Evolutionary conservation across 306 rosid species (phyloP).

Genomic region (Pachyrhizus erosus): DNA sequence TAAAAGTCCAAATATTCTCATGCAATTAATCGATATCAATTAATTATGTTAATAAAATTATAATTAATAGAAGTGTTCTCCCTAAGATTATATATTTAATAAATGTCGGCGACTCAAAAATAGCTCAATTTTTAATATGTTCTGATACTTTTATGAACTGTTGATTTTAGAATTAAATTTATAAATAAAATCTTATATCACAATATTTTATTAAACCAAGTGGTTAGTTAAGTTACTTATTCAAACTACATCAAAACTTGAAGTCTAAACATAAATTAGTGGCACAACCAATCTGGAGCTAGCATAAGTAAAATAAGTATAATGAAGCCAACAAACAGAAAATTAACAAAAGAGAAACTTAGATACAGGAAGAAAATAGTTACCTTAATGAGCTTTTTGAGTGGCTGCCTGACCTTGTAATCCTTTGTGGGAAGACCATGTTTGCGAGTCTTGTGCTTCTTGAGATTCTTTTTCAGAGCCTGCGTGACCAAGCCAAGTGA

Average conservation of each 20-base stretch:
- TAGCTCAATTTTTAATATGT: background rate
- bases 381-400: slow-evolving; percentile 72
- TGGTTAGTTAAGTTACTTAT: background rate
- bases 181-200: background rate
- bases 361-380: background rate
- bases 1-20: too few relatives aligned
- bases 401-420: slow-evolving; percentile 55
- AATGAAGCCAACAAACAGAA: background rate
- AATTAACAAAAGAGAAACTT: background rate
- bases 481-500: slow-evolving; percentile 70
- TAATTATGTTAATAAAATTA: background rate
- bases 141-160: background rate
- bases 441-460: slow-evolving; percentile 42
- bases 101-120: background rate
- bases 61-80: background rate
- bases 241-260: background rate
- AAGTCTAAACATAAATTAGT: background rate
- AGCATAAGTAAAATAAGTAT: background rate
- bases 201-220: background rate
- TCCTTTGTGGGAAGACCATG: slow-evolving; percentile 42
- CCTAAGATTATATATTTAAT: background rate
- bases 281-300: background rate
- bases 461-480: slow-evolving; percentile 50
- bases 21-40: background rate
- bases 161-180: background rate